A percentile compares a stretch with the other conserved stretches of the same genome.
These are phyloP conservation scores for Cryptococcus jaspeensis DNA, from an alignment of 1,284 basidiomycete genomes.

Conservation along the genomic window DNA sequence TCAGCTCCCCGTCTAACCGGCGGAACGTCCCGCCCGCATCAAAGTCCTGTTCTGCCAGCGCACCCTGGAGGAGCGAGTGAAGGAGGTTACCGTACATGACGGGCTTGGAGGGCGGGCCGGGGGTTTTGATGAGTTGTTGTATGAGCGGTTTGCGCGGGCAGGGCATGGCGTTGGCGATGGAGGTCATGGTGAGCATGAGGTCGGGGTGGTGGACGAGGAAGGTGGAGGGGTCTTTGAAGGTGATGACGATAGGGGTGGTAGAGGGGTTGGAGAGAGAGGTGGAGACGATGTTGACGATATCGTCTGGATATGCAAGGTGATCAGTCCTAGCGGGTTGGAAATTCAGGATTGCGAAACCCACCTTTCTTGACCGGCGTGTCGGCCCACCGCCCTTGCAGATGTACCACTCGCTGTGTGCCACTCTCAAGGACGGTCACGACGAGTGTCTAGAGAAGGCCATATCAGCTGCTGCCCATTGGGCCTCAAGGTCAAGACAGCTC, in stretches of 20 bases:
- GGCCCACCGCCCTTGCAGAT: constrained; percentile 48
- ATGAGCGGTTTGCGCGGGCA: constrained; percentile 81
- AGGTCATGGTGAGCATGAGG: constrained; percentile 80
- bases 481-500: neutral
- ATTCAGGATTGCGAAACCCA: constrained; percentile 3
- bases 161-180: constrained; percentile 74
- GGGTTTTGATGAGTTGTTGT: constrained; percentile 61
- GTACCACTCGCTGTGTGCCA: constrained; percentile 26
- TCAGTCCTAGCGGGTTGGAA: constrained; percentile 4
- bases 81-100: constrained; percentile 86
- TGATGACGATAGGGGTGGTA: constrained; percentile 31
- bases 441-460: constrained; percentile 16
- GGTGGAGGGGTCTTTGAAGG: constrained; percentile 40
- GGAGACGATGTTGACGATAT: constrained; percentile 70
- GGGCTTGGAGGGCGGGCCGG: constrained; percentile 47
- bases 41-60: constrained; percentile 55
- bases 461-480: neutral
- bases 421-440: constrained; percentile 8
- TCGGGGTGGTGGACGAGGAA: constrained; percentile 82
- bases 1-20: constrained; percentile 38
- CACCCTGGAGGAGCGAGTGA: constrained; percentile 81
- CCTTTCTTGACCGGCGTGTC: constrained; percentile 32
- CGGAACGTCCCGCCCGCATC: constrained; percentile 27
- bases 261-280: constrained; percentile 33
- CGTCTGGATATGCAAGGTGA: constrained; percentile 58